Base-by-base conservation (phyloP, 2,329 filamentous ascomycete species). In the Pyricularia pennisetigena region DNA sequence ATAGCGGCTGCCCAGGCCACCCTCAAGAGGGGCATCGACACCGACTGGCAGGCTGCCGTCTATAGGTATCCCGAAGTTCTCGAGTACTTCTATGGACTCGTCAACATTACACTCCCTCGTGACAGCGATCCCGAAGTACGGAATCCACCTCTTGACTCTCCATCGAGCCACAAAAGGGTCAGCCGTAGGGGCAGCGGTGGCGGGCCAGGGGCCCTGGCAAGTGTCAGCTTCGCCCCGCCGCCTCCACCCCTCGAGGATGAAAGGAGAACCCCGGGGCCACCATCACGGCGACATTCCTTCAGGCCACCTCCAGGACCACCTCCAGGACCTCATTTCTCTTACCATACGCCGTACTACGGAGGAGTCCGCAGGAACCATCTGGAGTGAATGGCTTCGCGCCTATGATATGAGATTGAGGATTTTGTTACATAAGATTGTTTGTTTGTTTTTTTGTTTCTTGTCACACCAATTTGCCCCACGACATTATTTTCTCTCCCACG, bases 61-160 rank as follows among this genome's bases (percentile, higher is more conserved):
- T 86, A 92, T 73, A 85, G 88, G 68, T 94, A 94, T 73, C 91
- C 91, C 4, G 90, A 93, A 75, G 88, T 94, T n/a, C 81, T 94
- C 68, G 89, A 93, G 77, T 93, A 94, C 78, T 94, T 90, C 75
- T 94, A 90, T 78, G 83, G 86, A 69, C 80, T 93, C 54, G 88
- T 93, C 49, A 85, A 88, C 68, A 76, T 93, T 69, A 85, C 82
- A 26, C 78, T 92, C 4, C 90, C 91, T 0, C 78, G 79, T 59
- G 88, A 92, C 69, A 81, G 87, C 68, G 87, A 89, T 59, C 77
- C 82, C 2, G 79, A 79, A 20, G 85, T 90, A 49, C 85, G 84
- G 72, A 83, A 88, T 69, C 87, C 87, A 35, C 86, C 86, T 3
- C 76, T 89, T 70, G 57, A 61, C 23, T 85, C 83, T 72, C 83